These are phyloP conservation scores for Saccharomycopsis hybrid DNA, from an alignment of 1,139 yeast species.

Conservation along the genomic window DNA sequence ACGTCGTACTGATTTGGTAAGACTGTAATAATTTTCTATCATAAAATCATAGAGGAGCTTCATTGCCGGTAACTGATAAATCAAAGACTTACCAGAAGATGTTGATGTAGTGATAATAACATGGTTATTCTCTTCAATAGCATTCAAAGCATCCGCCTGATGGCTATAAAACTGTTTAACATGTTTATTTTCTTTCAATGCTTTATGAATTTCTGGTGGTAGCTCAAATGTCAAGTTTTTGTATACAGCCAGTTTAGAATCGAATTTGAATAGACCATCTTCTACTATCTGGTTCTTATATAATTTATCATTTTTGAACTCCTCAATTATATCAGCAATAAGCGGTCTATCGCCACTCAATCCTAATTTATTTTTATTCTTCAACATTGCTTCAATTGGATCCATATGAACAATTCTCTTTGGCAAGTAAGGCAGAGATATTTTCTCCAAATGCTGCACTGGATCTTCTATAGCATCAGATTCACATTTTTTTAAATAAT, in stretches of 20 bases:
- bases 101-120: constrained; percentile 90
- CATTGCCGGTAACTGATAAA: constrained; percentile 83
- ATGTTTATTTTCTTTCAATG: constrained; percentile 41
- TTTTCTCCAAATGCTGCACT: constrained; percentile 30
- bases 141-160: constrained; percentile 70
- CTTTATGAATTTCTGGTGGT: constrained; percentile 41
- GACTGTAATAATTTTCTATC: constrained; percentile 23
- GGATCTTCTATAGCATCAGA: constrained; percentile 33
- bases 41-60: constrained; percentile 15
- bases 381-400: constrained; percentile 45
- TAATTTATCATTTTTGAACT: constrained; percentile 39
- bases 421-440: constrained; percentile 42
- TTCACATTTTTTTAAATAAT: constrained; percentile 34
- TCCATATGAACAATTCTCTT: constrained; percentile 38
- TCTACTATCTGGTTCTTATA: constrained; percentile 58
- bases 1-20: background rate
- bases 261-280: constrained; percentile 36
- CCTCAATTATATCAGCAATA: constrained; percentile 41
- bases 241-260: constrained; percentile 34
- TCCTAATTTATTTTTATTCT: constrained; percentile 22
- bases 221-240: constrained; percentile 36
- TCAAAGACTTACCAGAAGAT: constrained; percentile 89
- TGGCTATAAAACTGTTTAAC: constrained; percentile 61
- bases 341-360: constrained; percentile 29
- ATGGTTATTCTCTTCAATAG: constrained; percentile 47